Conservation (phyloP, 352 stramenopile species). For the Pythium biforme region DNA sequence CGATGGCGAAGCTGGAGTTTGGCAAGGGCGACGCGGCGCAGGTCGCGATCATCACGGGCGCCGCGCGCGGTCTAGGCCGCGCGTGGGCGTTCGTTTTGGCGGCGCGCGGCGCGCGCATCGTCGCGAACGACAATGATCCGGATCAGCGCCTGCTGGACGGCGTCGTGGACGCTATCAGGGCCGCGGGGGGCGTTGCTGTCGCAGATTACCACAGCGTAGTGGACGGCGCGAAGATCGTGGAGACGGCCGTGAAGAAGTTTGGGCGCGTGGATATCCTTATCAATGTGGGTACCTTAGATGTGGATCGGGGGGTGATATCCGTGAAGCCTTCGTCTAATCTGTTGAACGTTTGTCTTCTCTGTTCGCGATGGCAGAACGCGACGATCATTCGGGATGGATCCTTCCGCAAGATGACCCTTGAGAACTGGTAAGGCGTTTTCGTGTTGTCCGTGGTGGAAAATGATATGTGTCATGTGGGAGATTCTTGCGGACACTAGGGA, state of each 20-base stretch:
- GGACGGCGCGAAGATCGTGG: conserved; percentile 45
- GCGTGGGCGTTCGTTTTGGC: conserved; percentile 55
- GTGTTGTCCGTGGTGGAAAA: background rate
- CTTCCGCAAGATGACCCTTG: conserved; percentile 70
- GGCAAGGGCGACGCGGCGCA: conserved; percentile 41
- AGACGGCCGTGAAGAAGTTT: conserved; percentile 45
- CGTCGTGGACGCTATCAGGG: conserved; percentile 42
- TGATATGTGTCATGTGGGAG: background rate
- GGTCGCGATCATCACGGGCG: conserved; percentile 66
- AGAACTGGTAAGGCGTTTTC: conserved; percentile 43
- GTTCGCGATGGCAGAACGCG: conserved; percentile 41
- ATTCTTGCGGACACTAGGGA: conserved; percentile 31
- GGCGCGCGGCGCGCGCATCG: conserved; percentile 44
- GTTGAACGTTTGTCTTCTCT: no score
- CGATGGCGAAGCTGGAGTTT: conserved; percentile 41
- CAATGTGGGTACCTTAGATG: no score
- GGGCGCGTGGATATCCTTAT: conserved; percentile 71
- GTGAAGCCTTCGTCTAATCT: no score
- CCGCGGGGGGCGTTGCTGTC: conserved; percentile 41
- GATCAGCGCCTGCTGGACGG: conserved; percentile 42
- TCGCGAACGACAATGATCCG: conserved; percentile 71
- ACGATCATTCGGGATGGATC: conserved; percentile 71
- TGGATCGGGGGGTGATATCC: no score
- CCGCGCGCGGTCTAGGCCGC: conserved; percentile 43
- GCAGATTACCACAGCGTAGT: conserved; percentile 50